Conservation (phyloP, 805 yeast species). For the Spathaspora arborariae region DNA sequence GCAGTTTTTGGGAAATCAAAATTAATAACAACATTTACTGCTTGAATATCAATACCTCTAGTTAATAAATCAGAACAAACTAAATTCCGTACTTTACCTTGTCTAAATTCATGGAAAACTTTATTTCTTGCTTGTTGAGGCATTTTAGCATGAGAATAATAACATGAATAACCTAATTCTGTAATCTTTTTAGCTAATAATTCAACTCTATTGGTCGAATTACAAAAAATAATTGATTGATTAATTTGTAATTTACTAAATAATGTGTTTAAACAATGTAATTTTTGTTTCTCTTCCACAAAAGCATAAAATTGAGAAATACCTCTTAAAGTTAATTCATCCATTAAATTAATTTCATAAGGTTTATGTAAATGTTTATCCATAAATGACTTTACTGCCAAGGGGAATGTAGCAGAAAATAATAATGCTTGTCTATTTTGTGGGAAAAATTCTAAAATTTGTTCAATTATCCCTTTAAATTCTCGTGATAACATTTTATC, state of each 20-base stretch:
- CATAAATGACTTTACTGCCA: slow-evolving; percentile 90
- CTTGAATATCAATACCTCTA: slow-evolving; percentile 98
- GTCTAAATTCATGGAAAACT: slow-evolving; percentile 98
- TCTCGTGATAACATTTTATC: slow-evolving; percentile 94
- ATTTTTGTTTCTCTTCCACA: slow-evolving; percentile 93
- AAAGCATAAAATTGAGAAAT: slow-evolving; percentile 98
- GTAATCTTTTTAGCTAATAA: slow-evolving; percentile 93
- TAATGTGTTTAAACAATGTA: slow-evolving; percentile 92
- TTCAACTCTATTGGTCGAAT: slow-evolving; percentile 95
- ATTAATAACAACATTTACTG: slow-evolving; percentile 95
- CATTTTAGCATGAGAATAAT: slow-evolving; percentile 96
- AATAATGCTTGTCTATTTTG: slow-evolving; percentile 66
- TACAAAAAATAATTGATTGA: slow-evolving; percentile 95
- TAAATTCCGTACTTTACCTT: slow-evolving; percentile 93
- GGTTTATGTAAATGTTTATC: slow-evolving; percentile 86
- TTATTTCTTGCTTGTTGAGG: slow-evolving; percentile 95
- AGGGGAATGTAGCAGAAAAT: slow-evolving; percentile 94
- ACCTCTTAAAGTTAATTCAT: slow-evolving; percentile 92
- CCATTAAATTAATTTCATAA: slow-evolving; percentile 95
- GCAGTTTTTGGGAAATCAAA: slow-evolving; percentile 98
- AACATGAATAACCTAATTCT: slow-evolving; percentile 94
- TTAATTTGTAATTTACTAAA: slow-evolving; percentile 93
- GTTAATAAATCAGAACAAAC: slow-evolving; percentile 96
- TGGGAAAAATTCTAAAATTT: slow-evolving; percentile 80
- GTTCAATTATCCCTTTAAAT: slow-evolving; percentile 82